Conservation (phyloP, 1,139 yeast genomes). For the Nadsonia commutata region DNA sequence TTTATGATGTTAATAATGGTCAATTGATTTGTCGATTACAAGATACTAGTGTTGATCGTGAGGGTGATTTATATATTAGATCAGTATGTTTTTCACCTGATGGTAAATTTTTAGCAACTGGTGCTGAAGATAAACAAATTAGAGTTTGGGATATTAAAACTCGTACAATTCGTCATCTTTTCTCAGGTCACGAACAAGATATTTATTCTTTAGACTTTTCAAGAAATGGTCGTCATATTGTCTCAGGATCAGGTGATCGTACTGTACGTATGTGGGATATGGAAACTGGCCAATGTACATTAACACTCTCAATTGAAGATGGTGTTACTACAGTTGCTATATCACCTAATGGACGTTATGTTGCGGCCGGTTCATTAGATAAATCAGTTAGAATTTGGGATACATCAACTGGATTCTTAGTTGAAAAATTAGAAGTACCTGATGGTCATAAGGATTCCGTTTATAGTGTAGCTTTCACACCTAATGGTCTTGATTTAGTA, state of each 20-base stretch:
- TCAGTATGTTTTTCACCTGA: conserved; percentile 96
- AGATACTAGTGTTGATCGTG: conserved; percentile 48
- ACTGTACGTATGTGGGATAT: conserved; percentile 96
- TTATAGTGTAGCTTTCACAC: conserved; percentile 86
- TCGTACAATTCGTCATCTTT: conserved; percentile 71
- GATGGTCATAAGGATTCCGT: conserved; percentile 97
- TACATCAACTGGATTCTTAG: conserved; percentile 72
- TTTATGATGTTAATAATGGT: conserved; percentile 85
- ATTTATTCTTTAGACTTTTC: conserved; percentile 91
- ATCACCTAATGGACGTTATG: conserved; percentile 84
- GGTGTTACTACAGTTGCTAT: conserved; percentile 98
- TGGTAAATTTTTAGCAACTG: conserved; percentile 90
- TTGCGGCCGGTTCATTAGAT: conserved; percentile 95
- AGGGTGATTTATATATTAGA: conserved; percentile 77
- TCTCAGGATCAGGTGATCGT: conserved; percentile 93
- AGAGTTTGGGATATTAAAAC: conserved; percentile 93
- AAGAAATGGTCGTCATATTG: conserved; percentile 88
- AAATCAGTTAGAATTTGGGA: conserved; percentile 97
- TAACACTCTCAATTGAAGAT: conserved; percentile 84
- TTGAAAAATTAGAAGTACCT: conserved; percentile 86
- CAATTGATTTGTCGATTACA: conserved; percentile 74
- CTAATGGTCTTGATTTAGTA: conserved; percentile 83
- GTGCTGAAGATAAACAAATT: conserved; percentile 94
- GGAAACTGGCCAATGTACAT: conserved; percentile 77
- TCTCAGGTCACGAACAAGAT: conserved; percentile 95